A percentile compares a stretch with the other conserved stretches of the same genome.
phyloP scores from a whole-genome alignment of 176 grass and related monocot species.

The Musa beccarii region DNA sequence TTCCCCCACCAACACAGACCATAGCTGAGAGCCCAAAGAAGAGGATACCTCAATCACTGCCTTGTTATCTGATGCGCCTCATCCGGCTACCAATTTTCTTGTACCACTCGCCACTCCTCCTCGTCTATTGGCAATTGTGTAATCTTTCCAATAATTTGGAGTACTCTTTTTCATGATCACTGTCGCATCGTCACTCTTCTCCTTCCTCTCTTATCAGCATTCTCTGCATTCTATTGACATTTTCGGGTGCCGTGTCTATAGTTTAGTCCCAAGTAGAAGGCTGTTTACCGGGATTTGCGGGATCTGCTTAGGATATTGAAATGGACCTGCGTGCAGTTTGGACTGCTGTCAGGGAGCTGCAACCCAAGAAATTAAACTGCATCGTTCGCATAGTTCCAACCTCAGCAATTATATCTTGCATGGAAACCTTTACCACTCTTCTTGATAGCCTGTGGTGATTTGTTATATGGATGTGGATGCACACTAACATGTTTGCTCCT shows the following conservation, averaged over 20 bases:
- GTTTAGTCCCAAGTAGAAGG: not conserved
- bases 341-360: not conserved
- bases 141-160: not conserved
- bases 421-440: too few relatives aligned
- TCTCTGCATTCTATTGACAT: not conserved
- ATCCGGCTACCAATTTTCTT: not conserved
- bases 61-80: not conserved
- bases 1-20: slow-evolving; percentile 42
- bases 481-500: too few relatives aligned
- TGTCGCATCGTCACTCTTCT: not conserved
- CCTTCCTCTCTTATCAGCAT: not conserved
- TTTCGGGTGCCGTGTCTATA: not conserved
- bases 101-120: not conserved
- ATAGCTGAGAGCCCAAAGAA: not conserved
- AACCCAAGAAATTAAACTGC: too few relatives aligned
- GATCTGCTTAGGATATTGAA: not conserved
- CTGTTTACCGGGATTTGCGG: not conserved
- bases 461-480: too few relatives aligned
- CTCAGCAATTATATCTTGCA: not conserved
- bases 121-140: not conserved
- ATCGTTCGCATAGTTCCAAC: too few relatives aligned
- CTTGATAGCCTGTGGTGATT: too few relatives aligned
- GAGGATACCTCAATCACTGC: not conserved
- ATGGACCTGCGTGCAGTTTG: not conserved
- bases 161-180: not conserved